Base-by-base conservation (phyloP, 805 yeast species). In the Lipomyces orientalis region DNA sequence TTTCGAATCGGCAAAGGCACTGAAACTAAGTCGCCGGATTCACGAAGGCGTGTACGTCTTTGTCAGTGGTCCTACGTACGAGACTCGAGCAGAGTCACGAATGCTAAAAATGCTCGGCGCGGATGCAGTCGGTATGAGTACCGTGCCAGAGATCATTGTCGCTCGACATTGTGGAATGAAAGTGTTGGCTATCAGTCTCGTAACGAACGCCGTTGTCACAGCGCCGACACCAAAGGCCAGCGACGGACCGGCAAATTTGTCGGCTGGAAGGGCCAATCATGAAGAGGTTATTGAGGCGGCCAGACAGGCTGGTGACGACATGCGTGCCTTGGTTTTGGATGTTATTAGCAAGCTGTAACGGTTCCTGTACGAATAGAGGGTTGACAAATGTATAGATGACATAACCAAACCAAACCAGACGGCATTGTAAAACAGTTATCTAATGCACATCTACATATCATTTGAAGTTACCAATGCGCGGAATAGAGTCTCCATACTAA, bases 71-170 rank as follows among this genome's bases (percentile, higher is more conserved):
- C 98, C 99, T 4, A 91, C 97, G 0, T 94, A 89, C 78, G 99
- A 94, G 80, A 86, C 91, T 2, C 84, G 97, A 74, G 97, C 98
- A 0, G 99, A 94, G 80, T 90, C 89, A n/a, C 83, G 97, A 65
- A 82, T 88, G 83, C 81, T 94, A 58, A 78, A 87, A 67, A 73
- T 80, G 5, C 71, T 90, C 35, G 98, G 98, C 9, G 97, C 91
- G 61, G 98, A 94, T 78, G 90, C 95, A 0, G 98, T 93, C 1
- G 98, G 98, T 3, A 94, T 94, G 99, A 90, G 97, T 65, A 95
- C 98, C 0, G 98, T 94, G 43, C 98, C 99, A 0, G 99, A 94
- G 79, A 97, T 92, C 1, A 87, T 92, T 68, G 89, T 92, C 22
- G 98, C 97, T 1, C 87, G 97, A 77, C 98, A 95, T 77, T 85